Conservation (phyloP, 1,284 basidiomycete genomes). For the Cerrena zonata region DNA sequence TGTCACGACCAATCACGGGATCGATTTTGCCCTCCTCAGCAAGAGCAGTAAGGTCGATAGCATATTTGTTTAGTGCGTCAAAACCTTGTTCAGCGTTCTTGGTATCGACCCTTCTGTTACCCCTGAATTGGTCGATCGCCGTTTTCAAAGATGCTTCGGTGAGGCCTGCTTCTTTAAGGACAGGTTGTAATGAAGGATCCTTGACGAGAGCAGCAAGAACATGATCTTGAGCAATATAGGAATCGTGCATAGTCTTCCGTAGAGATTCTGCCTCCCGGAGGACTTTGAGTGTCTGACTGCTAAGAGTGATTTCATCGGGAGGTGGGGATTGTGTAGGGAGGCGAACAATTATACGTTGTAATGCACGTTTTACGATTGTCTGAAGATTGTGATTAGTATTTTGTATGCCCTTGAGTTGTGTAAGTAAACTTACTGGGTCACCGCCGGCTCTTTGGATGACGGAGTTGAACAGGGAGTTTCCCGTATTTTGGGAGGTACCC, state of each 20-base stretch:
- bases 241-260: constrained; percentile 87
- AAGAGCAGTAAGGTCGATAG: constrained; percentile 79
- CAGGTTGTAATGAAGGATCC: constrained; percentile 56
- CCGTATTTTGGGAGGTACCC: constrained; percentile 20
- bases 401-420: constrained; percentile 13
- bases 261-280: constrained; percentile 75
- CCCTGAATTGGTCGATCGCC: constrained; percentile 74
- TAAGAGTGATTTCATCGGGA: constrained; percentile 73
- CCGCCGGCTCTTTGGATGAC: constrained; percentile 76
- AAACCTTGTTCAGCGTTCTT: constrained; percentile 83
- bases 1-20: constrained; percentile 86
- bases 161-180: constrained; percentile 73
- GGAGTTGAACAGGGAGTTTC: constrained; percentile 60
- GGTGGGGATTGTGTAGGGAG: constrained; percentile 81
- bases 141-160: constrained; percentile 73
- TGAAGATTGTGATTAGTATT: constrained; percentile 27
- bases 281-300: constrained; percentile 59
- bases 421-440: constrained; percentile 50
- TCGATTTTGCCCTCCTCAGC: constrained; percentile 90
- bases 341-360: constrained; percentile 69
- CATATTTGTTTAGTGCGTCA: constrained; percentile 79
- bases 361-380: constrained; percentile 51
- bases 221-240: constrained; percentile 87
- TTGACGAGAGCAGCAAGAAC: constrained; percentile 70
- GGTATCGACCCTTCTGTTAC: constrained; percentile 77